phyloP scores from a whole-genome alignment of 1,139 yeast genomes.

The Nadsonia commutata region DNA sequence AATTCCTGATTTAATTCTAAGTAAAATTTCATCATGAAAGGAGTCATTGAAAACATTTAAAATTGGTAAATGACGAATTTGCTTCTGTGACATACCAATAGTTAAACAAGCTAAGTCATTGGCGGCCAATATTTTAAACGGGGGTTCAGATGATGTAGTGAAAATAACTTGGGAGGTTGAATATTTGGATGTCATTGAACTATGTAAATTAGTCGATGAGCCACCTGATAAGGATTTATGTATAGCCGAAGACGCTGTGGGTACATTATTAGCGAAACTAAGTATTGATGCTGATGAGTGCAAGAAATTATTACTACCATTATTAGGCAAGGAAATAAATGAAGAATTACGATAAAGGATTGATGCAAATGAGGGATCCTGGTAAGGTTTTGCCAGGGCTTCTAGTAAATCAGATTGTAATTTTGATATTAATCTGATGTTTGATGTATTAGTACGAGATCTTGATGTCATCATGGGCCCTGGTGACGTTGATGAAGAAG shows the following conservation, averaged over 20 bases:
- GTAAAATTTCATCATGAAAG: conserved; percentile 21
- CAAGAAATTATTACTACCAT: neutral
- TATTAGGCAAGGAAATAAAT: conserved; percentile 7
- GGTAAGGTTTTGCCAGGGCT: conserved; percentile 19
- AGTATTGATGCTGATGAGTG: neutral
- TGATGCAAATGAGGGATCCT: conserved; percentile 15
- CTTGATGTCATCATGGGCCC: conserved; percentile 8
- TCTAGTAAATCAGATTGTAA: conserved; percentile 21
- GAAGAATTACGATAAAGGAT: conserved; percentile 13
- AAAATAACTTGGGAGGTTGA: conserved; percentile 42
- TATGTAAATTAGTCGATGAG: conserved; percentile 14
- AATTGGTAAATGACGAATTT: conserved; percentile 47
- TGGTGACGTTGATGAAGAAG: conserved; percentile 6
- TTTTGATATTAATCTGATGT: conserved; percentile 10
- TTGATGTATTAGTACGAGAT: conserved; percentile 12
- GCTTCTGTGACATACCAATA: conserved; percentile 63
- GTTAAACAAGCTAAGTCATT: conserved; percentile 81
- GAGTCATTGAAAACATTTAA: conserved; percentile 69
- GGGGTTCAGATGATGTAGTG: conserved; percentile 60
- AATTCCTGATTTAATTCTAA: conserved; percentile 1
- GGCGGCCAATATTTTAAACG: conserved; percentile 72
- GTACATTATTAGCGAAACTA: neutral
- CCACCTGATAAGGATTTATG: neutral
- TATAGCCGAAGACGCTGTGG: neutral
- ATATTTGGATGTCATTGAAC: conserved; percentile 19